Conservation (phyloP, 2,329 filamentous ascomycete genomes). For the Hypoxylon sp. region DNA sequence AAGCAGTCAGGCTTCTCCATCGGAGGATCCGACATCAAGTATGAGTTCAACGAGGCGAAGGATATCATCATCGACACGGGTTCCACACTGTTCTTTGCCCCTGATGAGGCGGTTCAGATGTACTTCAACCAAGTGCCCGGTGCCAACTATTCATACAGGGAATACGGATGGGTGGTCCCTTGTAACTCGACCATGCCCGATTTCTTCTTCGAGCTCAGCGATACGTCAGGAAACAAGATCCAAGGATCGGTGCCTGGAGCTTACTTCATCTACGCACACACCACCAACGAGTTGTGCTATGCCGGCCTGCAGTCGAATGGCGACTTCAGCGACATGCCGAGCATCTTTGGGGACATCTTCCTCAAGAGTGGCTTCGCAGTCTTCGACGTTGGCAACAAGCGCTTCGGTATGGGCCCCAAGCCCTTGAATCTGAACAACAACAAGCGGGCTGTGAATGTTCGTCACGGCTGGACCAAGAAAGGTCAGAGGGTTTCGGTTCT, state of each 20-base stretch:
- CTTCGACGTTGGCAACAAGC: constrained; percentile 65
- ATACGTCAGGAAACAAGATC: constrained; percentile 53
- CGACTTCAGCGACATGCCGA: constrained; percentile 58
- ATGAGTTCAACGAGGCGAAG: constrained; percentile 51
- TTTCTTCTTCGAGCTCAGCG: constrained; percentile 62
- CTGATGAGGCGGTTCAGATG: constrained; percentile 60
- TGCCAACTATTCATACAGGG: constrained; percentile 57
- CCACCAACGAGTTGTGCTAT: constrained; percentile 68
- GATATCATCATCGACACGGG: constrained; percentile 73
- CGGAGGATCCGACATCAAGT: constrained; percentile 45
- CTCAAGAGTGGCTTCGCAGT: constrained; percentile 80
- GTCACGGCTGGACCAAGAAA: not conserved
- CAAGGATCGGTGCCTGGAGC: constrained; percentile 62
- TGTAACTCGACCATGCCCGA: constrained; percentile 66
- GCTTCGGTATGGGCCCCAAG: constrained; percentile 56
- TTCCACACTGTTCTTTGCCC: constrained; percentile 71
- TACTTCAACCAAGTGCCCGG: constrained; percentile 67
- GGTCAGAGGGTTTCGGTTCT: not conserved
- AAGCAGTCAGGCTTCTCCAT: constrained; percentile 49
- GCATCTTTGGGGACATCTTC: constrained; percentile 81
- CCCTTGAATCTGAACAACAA: constrained; percentile 46
- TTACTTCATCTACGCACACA: constrained; percentile 64
- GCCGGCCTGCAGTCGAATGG: constrained; percentile 75
- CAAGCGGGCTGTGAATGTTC: constrained; percentile 20
- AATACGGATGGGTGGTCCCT: constrained; percentile 64